Evolutionary conservation across 1,284 basidiomycete genomes (phyloP), one percentile per base, ranked within the genome.

Genomic region (Ganoderma lucidum): DNA sequence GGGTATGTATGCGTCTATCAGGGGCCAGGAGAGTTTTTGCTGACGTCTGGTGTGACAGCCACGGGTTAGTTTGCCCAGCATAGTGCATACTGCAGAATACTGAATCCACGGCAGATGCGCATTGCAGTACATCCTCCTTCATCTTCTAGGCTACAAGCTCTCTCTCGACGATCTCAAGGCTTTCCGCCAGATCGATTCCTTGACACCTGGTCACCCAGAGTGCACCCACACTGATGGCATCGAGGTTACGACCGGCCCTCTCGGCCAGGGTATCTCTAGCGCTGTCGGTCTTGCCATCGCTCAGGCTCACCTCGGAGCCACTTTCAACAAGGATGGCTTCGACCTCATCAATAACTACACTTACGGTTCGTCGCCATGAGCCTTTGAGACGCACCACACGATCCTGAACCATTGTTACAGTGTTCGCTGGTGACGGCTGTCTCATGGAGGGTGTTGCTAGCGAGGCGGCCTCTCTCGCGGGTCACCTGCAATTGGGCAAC

Each of bases 221-320:
- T 85, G 89, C 68, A 88, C 90, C 70, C 93, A 96, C 81, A 96
- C 96, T 30, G 94, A 96, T 75, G 96, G 96, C 84, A 89, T 98
- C 73, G 96, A 98, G 84, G 96, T 98, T 73, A 98, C 96, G 75
- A 98, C 97, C 68, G 97, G 96, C 72, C 96, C 97, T 71, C 92
- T 98, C 44, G 96, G 96, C 63, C 96, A 98, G 83, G 96, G 96
- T 78, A 93, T 98, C 80, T 90, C 93, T 76, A 97, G 96, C 81
- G 94, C 90, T 71, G 95, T 98, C 74, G 96, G 96, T 81, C 84
- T 98, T 65, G 97, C 96, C 70, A 96, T 98, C 70, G 96, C 94
- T 30, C 92, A 97, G 84, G 93, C 93, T 44, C 96, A 98, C 82
- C 85, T 97, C 71, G 95, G 86, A 64, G 95, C 95, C 58, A 85